Conservation (phyloP, 495 filamentous ascomycete genomes). For the Aspergillus conjunctus region DNA sequence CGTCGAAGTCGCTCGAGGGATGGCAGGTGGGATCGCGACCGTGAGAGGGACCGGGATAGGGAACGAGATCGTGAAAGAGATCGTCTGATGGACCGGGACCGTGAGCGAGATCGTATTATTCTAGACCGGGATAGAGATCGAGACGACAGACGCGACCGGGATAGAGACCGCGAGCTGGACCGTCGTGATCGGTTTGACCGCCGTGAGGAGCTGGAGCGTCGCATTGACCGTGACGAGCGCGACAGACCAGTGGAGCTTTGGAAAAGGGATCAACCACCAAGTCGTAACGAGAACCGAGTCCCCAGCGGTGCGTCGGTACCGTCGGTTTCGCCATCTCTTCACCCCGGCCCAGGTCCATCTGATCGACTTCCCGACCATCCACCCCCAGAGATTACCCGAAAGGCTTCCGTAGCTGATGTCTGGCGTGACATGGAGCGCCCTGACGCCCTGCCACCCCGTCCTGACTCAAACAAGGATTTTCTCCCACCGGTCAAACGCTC, state of each 20-base stretch:
- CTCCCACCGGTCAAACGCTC: constrained; percentile 47
- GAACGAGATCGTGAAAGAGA: constrained; percentile 46
- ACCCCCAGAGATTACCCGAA: constrained; percentile 44
- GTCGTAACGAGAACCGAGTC: constrained; percentile 45
- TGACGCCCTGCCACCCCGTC: constrained; percentile 40
- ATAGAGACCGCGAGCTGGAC: constrained; percentile 40
- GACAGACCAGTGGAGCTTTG: constrained; percentile 62
- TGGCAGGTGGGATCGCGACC: constrained; percentile 54
- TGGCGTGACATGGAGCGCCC: constrained; percentile 47
- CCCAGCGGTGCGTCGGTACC: constrained; percentile 34
- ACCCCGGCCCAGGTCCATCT: constrained; percentile 21
- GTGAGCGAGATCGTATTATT: constrained; percentile 25
- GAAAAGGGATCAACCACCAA: constrained; percentile 52
- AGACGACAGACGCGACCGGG: constrained; percentile 38
- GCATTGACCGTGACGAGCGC: constrained; percentile 52
- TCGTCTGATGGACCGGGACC: constrained; percentile 32
- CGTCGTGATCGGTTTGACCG: constrained; percentile 51
- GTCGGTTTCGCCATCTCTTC: constrained; percentile 20
- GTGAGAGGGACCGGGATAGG: constrained; percentile 42
- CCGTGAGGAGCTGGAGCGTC: constrained; percentile 48
- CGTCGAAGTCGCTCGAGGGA: constrained; percentile 72
- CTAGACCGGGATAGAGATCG: constrained; percentile 37
- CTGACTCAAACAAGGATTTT: constrained; percentile 45
- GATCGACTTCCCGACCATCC: constrained; percentile 36
- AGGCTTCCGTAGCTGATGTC: constrained; percentile 34